These are phyloP conservation scores for Trichocladium antarcticum DNA, from an alignment of 495 filamentous ascomycete species.

Conservation along the genomic window DNA sequence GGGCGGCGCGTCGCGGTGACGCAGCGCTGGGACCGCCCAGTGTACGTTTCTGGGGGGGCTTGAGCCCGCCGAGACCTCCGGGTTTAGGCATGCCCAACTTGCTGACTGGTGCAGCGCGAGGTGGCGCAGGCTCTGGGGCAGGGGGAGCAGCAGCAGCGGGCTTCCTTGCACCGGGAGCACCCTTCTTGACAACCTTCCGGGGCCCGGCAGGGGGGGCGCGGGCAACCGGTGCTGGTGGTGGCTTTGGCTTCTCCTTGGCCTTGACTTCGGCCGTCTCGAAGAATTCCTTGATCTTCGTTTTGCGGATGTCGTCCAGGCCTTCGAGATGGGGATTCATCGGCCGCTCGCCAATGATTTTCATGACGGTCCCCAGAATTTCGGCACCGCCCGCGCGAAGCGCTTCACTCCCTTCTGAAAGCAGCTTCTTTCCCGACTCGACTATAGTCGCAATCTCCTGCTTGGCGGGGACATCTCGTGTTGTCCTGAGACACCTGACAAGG, in stretches of 20 bases:
- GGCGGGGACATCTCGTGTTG: conserved; percentile 67
- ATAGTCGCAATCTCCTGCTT: conserved; percentile 77
- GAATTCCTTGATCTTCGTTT: conserved; percentile 92
- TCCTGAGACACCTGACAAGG: conserved; percentile 74
- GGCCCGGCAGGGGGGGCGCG: conserved; percentile 44
- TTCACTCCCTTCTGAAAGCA: conserved; percentile 80
- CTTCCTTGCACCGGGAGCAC: conserved; percentile 25
- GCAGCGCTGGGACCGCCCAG: conserved; percentile 47
- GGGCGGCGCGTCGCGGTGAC: conserved; percentile 54
- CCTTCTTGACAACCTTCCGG: conserved; percentile 40
- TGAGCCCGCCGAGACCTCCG: conserved; percentile 54
- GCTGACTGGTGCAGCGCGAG: conserved; percentile 50
- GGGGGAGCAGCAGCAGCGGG: conserved; percentile 35
- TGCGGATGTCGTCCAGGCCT: conserved; percentile 88
- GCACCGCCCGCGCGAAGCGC: conserved; percentile 76
- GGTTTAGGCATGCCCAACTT: conserved; percentile 56
- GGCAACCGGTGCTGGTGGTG: conserved; percentile 47
- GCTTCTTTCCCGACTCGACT: conserved; percentile 73
- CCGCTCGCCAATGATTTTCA: conserved; percentile 97
- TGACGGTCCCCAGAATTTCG: conserved; percentile 84
- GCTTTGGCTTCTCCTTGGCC: conserved; percentile 92
- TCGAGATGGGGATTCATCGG: conserved; percentile 96
- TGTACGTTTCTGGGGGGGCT: conserved; percentile 51
- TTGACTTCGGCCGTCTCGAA: conserved; percentile 88
- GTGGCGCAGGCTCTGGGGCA: conserved; percentile 41